Evolutionary conservation across 108 stramenopile species (phyloP).

Genomic region (Fistulifera pelliculosa): DNA sequence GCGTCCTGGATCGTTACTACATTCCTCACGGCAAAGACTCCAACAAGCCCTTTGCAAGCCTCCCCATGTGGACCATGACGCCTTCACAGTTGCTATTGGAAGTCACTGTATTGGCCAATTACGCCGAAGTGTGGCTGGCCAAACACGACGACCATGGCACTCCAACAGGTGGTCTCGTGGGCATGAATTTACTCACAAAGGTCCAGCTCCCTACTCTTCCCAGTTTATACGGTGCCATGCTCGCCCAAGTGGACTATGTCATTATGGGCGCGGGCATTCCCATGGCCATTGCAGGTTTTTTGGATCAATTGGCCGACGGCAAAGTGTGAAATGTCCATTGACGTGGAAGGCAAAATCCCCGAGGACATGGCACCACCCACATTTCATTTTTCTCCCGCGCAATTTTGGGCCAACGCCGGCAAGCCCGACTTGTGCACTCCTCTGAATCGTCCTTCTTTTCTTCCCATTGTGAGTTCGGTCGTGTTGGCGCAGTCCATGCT

Average conservation of each 20-base stretch:
- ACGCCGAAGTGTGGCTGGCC: conserved; percentile 42
- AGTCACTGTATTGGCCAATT: conserved; percentile 31
- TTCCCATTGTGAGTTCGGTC: conserved; percentile 39
- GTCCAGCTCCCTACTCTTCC: conserved; percentile 35
- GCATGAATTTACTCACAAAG: conserved; percentile 39
- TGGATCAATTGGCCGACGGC: conserved; percentile 31
- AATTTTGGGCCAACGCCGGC: conserved; percentile 30
- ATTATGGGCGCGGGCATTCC: conserved; percentile 52
- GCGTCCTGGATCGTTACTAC: conserved; percentile 31
- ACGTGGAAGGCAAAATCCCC: conserved; percentile 12
- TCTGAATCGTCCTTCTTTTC: conserved; percentile 27
- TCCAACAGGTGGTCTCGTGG: conserved; percentile 20
- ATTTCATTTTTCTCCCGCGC: conserved; percentile 23
- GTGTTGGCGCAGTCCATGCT: conserved; percentile 39
- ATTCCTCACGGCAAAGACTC: conserved; percentile 31
- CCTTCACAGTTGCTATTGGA: conserved; percentile 23
- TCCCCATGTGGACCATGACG: conserved; percentile 31
- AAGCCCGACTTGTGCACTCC: conserved; percentile 17
- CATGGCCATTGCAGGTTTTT: conserved; percentile 31
- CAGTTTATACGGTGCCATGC: conserved; percentile 39
- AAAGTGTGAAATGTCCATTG: conserved; percentile 26
- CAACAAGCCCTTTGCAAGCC: conserved; percentile 22
- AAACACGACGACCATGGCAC: conserved; percentile 41
- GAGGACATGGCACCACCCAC: background rate
- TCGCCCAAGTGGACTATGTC: conserved; percentile 41